phyloP scores from a whole-genome alignment of 75 land plant species.

The Azolla pinnata region DNA sequence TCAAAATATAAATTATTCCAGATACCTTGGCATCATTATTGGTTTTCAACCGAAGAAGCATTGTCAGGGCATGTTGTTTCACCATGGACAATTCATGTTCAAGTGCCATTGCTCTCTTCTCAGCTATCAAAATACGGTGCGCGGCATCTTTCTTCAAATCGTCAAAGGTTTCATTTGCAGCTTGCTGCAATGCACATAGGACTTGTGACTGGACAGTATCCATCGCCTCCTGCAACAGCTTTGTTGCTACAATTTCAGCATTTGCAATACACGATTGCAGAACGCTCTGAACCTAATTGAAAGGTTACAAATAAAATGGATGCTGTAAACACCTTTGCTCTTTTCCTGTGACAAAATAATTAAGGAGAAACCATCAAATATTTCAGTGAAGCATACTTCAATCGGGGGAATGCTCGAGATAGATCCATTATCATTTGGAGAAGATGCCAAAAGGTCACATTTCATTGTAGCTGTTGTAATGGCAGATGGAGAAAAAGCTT shows the following conservation, averaged over 20 bases:
- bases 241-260: constrained; percentile 14
- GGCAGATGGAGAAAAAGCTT: background rate
- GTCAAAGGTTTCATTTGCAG: constrained; percentile 10
- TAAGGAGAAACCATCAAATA: background rate
- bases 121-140: constrained; percentile 16
- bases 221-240: constrained; percentile 13
- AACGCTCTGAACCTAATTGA: constrained; percentile 13
- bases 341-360: too few relatives aligned
- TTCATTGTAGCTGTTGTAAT: background rate
- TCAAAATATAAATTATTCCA: background rate
- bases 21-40: constrained; percentile 22
- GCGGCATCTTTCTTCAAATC: constrained; percentile 23
- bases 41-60: constrained; percentile 27
- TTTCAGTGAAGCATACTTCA: background rate
- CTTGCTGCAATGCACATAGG: constrained; percentile 18
- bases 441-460: background rate
- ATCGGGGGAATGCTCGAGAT: background rate
- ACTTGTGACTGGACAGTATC: constrained; percentile 16
- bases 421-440: background rate
- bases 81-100: constrained; percentile 23
- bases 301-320: background rate
- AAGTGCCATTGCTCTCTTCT: constrained; percentile 16
- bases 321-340: too few relatives aligned
- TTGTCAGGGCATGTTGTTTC: constrained; percentile 28
- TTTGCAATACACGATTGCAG: constrained; percentile 15